Base-by-base conservation (phyloP, 306 rosid species). In the Vigna mungo region DNA sequence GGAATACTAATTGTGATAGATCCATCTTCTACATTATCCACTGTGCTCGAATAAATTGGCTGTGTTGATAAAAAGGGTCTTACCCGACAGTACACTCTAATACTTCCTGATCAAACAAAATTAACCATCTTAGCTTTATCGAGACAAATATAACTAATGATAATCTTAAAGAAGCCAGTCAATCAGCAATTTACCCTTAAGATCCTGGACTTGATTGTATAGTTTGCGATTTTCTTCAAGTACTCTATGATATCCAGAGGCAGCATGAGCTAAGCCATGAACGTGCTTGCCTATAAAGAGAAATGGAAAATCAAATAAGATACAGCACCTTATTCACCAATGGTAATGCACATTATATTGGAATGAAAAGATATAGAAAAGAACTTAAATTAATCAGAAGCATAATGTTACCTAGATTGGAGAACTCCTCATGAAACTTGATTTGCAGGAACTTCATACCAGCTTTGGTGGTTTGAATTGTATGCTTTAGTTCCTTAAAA, bases 131-230 rank as follows among this genome's bases (percentile, higher is more conserved):
- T 75, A 65, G n/a, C 63, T 61, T 34, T 58, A 51, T 62, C 47
- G 39, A 1, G 51, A 64, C 44, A 48, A 74, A 27, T 23, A 59
- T 16, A 44, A 39, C 14, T 36, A 9, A 9, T 41, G 18, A 66
- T 66, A 41, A 23, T 53, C 51, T n/a, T 74, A 82, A 80, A 69
- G 64, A 37, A 77, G 27, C 9, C n/a, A 53, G 23, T 11, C 52
- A 43, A 74, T 36, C 49, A 55, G 30, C 17, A 64, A 59, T 74
- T 86, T 90, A 92, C 98, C 98, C 81, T 92, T 92, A 68, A 94
- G 98, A 83, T 94, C 98, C 76, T 94, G 98, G 52, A 94, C 97
- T 86, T 90, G 95, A 81, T 92, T 94, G 85, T 94, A 94, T 71
- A 94, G 86, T 82, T 85, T 94, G 67, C 97, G 93, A 79, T 94